Base-by-base conservation (phyloP, 805 yeast genomes). In the Lachancea sp. region DNA sequence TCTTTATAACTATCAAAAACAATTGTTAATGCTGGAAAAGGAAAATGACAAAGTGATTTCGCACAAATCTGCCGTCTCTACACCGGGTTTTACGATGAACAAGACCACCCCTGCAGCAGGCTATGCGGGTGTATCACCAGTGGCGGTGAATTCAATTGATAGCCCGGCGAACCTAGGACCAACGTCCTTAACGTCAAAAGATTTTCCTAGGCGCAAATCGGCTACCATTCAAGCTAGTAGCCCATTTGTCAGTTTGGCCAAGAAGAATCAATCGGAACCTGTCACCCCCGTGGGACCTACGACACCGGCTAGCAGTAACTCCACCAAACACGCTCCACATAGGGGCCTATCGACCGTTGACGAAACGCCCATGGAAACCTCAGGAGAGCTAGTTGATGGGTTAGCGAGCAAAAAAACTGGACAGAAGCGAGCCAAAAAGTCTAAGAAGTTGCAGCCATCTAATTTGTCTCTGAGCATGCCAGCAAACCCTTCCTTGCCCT, bases 1-100 rank as follows among this genome's bases (percentile, higher is more conserved):
- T 1, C 64, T 85, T 29, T 85, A 81, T 51, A 94, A 85, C 55
- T 85, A 86, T 59, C 94, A 85, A 58, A 78, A 77, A 69, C 90
- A 84, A 60, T 65, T 84, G 49, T 74, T 83, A 73, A 57, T 81
- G 40, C 64, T 86, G 54, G 95, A 85, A 52, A 75, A 75, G 47
- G 89, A 83, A 56, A 85, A 83, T 60, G 80, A 81, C 56, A 77
- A 45, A 25, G 46, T 47, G 15, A 43, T 54, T 16, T 40, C 56
- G 15, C 37, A 49, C 11, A 39, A 54, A 30, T 43, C 55, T 22
- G 46, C 55, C 19, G 54, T 46, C 5, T 29, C 41, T 16, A 35
- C 47, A 22, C 34, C 52, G n/a, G 30, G 50, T 21, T n/a, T 46
- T n/a, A 18, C 29, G n/a, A 13, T 29, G 37, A 36, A 26, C 24